These are phyloP conservation scores for Chalaropsis thielavioides DNA, from an alignment of 2,329 filamentous ascomycete species.

Conservation along the genomic window DNA sequence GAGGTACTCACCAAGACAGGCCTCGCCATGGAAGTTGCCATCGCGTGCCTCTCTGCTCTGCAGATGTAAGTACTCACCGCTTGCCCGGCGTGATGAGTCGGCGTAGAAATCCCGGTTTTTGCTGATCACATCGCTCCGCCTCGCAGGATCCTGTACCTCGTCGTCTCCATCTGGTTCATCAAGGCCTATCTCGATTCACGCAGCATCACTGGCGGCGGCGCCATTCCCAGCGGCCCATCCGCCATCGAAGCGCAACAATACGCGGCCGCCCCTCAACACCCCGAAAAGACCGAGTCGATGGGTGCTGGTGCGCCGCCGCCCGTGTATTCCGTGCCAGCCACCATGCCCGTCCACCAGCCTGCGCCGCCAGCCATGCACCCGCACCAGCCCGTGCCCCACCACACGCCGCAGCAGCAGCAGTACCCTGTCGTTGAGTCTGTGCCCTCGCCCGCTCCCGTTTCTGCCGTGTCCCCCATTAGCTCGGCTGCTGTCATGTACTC, in stretches of 20 bases:
- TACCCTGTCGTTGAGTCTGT: background rate
- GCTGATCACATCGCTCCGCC: constrained; percentile 11
- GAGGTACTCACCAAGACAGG: constrained; percentile 27
- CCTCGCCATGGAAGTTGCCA: constrained; percentile 26
- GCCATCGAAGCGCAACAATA: constrained; percentile 19
- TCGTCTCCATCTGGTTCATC: constrained; percentile 26
- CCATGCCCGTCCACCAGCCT: background rate
- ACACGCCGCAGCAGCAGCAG: background rate
- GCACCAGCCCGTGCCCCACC: background rate
- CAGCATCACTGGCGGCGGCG: constrained; percentile 23
- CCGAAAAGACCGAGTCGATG: background rate
- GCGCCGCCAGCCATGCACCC: background rate
- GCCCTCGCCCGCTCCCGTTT: background rate
- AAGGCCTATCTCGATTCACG: constrained; percentile 26
- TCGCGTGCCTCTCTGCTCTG: constrained; percentile 32
- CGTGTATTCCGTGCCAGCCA: background rate
- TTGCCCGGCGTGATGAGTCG: background rate
- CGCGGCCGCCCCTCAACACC: background rate
- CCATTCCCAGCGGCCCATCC: constrained; percentile 14
- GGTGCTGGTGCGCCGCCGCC: constrained; percentile 1
- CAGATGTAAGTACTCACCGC: constrained; percentile 25
- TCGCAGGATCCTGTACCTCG: constrained; percentile 29
- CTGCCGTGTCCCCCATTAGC: background rate
- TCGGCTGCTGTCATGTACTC: background rate
- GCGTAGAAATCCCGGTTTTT: background rate